Conservation (phyloP, 805 yeast genomes). For the Sungouiozyma intestinalis region DNA sequence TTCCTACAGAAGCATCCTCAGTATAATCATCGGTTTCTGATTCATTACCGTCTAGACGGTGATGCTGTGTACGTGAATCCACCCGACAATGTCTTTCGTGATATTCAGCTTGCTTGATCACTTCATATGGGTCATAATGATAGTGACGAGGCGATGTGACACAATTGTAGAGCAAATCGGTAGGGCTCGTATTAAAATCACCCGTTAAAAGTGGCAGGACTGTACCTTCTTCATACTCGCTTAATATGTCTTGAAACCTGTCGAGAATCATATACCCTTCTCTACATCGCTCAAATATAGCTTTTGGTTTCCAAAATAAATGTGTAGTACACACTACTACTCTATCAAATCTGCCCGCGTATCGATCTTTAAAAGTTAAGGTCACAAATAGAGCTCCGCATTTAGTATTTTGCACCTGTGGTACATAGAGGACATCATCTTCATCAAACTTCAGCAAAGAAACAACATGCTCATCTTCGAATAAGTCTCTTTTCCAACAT, state of each 20-base stretch:
- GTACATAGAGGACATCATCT: constrained; percentile 13
- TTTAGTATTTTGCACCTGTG: constrained; percentile 48
- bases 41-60: too few relatives aligned
- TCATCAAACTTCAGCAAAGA: constrained; percentile 24
- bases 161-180: constrained; percentile 70
- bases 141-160: constrained; percentile 33
- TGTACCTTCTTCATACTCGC: constrained; percentile 32
- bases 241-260: constrained; percentile 40
- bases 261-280: constrained; percentile 59
- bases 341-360: constrained; percentile 35
- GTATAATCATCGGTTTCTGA: too few relatives aligned
- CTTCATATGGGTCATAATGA: not conserved
- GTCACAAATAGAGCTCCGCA: constrained; percentile 59
- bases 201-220: constrained; percentile 54
- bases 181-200: constrained; percentile 81
- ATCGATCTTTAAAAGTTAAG: constrained; percentile 34
- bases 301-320: constrained; percentile 91
- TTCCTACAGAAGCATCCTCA: too few relatives aligned
- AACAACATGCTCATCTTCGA: constrained; percentile 27
- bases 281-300: constrained; percentile 78
- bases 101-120: too few relatives aligned
- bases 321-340: constrained; percentile 78
- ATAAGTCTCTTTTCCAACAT: constrained; percentile 41
- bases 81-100: too few relatives aligned
- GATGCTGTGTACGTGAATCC: too few relatives aligned